Evolutionary conservation across 2,329 filamentous ascomycete species (phyloP), one percentile per base, ranked within the genome.

Genomic region (Simplicillium sp.): DNA sequence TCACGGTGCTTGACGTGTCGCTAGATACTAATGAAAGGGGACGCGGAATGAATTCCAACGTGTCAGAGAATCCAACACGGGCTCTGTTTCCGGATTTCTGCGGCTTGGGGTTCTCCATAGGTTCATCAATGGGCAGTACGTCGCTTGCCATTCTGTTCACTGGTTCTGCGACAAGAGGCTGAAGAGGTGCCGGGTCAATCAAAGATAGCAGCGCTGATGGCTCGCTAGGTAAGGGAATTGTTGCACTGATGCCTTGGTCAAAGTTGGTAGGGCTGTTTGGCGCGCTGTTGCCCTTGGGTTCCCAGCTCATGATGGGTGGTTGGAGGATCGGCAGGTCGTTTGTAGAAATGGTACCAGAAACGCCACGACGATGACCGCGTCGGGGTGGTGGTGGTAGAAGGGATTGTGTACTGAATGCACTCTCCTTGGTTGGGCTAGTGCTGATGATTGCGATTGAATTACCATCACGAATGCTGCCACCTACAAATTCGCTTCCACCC

Each of bases 401-500:
- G 11, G 67, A 61, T 39, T 78, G 75, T 8, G 80, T 70, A 7
- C 71, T 59, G 48, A 75, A 73, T 6, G 78, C 77, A 44, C 68
- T 67, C 18, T 78, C 72, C 48, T 81, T 86, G 11, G 80, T 83
- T 20, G 83, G 81, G 52, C 81, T 87, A 11, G 77, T 75, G 58
- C 77, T 84, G 64, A 85, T 70, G 7, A 77, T 64, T 9, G 74
- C 73, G 38, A 79, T 77, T 1, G 73, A 67, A 37, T 73, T 75
- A 11, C 75, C 65, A 61, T 70, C 60, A 50, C 77, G 67, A 49
- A 73, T 63, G 50, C 82, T 83, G 7, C 84, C 85, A 31, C 87
- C 87, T 36, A 94, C 84, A 53, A 94, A 88, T 57, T 95, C 88
- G 57, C 88, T 95, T 20, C 80, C 84, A 40, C 84, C 84, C 53